Evolutionary conservation across 345 rosid genomes (phyloP).

Genomic region (Balakata baccata): DNA sequence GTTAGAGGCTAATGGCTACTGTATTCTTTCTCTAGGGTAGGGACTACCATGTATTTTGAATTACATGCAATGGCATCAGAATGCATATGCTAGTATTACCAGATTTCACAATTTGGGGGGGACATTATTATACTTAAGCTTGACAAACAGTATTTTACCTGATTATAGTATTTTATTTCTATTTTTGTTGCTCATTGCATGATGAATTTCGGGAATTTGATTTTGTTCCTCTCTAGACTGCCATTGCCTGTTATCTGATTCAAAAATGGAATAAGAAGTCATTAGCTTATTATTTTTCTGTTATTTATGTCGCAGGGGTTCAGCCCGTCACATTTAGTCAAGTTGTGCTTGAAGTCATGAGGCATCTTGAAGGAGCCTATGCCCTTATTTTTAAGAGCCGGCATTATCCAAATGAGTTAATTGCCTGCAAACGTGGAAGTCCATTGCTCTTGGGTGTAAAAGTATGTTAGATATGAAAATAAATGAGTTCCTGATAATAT

Average conservation of each 20-base stretch:
- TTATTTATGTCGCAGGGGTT: conserved; percentile 49
- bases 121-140: neutral
- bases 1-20: neutral
- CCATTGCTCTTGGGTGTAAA: conserved; percentile 90
- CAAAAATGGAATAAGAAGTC: neutral
- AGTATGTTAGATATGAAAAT: conserved; percentile 44
- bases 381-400: conserved; percentile 91
- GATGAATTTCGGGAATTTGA: conserved; percentile 4
- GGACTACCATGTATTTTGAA: neutral
- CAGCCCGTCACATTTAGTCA: conserved; percentile 71
- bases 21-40: neutral
- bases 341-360: conserved; percentile 93
- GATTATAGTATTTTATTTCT: neutral
- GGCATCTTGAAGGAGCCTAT: conserved; percentile 97
- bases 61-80: neutral
- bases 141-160: neutral
- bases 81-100: neutral
- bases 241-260: neutral
- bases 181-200: neutral
- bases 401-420: conserved; percentile 89
- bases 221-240: conserved; percentile 3
- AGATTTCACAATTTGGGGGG: neutral
- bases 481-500: conserved; percentile 6
- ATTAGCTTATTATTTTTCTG: neutral
- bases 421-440: conserved; percentile 97